Conservation (phyloP, 768 basidiomycete genomes). For the Hortiboletus flavorubellus region DNA sequence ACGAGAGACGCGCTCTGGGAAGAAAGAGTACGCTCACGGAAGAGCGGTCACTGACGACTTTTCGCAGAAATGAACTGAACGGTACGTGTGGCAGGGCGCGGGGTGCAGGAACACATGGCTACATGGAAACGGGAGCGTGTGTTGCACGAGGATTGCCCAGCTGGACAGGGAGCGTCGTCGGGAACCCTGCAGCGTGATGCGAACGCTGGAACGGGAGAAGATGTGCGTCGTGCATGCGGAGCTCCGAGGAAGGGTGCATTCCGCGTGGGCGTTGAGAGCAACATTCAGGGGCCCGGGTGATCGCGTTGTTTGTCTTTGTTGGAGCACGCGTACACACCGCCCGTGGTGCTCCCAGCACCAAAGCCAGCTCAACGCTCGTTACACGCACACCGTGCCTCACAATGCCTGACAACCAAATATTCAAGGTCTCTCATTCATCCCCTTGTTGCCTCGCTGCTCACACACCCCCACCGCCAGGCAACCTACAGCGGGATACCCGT, state of each 20-base stretch:
- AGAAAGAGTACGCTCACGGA: not conserved
- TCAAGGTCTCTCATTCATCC: slow-evolving; percentile 56
- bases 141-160: slow-evolving; percentile 18
- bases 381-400: slow-evolving; percentile 10
- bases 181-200: not conserved
- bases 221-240: not conserved
- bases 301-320: slow-evolving; percentile 42
- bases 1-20: not conserved
- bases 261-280: not conserved
- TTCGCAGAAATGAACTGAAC: not conserved
- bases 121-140: slow-evolving; percentile 11
- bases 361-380: slow-evolving; percentile 5
- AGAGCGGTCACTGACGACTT: slow-evolving; percentile 1
- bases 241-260: not conserved
- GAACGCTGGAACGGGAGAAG: not conserved
- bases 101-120: slow-evolving; percentile 15
- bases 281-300: slow-evolving; percentile 14
- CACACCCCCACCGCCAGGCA: slow-evolving; percentile 46
- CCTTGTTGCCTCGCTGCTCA: not conserved
- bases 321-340: slow-evolving; percentile 34
- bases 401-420: slow-evolving; percentile 86
- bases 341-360: slow-evolving; percentile 15
- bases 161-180: not conserved
- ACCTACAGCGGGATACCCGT: slow-evolving; percentile 93
- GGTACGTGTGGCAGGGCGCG: slow-evolving; percentile 9